Conservation (phyloP, 805 yeast species). For the Hanseniaspora singularis region DNA sequence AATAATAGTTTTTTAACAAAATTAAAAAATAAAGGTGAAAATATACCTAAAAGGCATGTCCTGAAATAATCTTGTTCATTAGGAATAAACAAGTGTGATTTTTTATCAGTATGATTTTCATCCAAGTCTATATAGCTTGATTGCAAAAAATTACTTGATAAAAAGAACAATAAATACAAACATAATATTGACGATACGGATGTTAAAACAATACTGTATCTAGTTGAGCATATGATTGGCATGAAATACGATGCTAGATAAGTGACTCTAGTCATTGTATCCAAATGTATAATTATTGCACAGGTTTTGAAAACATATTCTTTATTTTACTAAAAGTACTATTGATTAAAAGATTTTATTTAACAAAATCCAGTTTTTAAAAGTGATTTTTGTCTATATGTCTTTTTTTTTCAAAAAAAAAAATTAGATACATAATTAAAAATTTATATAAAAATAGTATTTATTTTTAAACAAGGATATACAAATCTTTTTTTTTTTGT, state of each 20-base stretch:
- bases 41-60: constrained; percentile 28
- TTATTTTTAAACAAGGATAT: too few relatives aligned
- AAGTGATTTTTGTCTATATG: too few relatives aligned
- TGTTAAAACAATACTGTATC: constrained; percentile 21
- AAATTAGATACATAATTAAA: too few relatives aligned
- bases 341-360: too few relatives aligned
- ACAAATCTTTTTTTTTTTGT: too few relatives aligned
- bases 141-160: constrained; percentile 21
- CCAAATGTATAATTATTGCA: not conserved
- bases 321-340: too few relatives aligned
- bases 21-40: constrained; percentile 29
- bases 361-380: too few relatives aligned
- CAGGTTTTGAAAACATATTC: too few relatives aligned
- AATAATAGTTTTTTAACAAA: constrained; percentile 25
- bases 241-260: constrained; percentile 27
- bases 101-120: constrained; percentile 16
- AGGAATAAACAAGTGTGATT: constrained; percentile 26
- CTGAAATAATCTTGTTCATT: constrained; percentile 32
- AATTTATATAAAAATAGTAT: too few relatives aligned
- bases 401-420: too few relatives aligned
- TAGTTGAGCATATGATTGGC: constrained; percentile 28
- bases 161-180: constrained; percentile 20
- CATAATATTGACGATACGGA: constrained; percentile 16
- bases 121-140: constrained; percentile 24
- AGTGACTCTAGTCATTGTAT: constrained; percentile 24